Evolutionary conservation across 2,329 filamentous ascomycete genomes (phyloP).

Genomic region (Pseudogymnoascus sp.): DNA sequence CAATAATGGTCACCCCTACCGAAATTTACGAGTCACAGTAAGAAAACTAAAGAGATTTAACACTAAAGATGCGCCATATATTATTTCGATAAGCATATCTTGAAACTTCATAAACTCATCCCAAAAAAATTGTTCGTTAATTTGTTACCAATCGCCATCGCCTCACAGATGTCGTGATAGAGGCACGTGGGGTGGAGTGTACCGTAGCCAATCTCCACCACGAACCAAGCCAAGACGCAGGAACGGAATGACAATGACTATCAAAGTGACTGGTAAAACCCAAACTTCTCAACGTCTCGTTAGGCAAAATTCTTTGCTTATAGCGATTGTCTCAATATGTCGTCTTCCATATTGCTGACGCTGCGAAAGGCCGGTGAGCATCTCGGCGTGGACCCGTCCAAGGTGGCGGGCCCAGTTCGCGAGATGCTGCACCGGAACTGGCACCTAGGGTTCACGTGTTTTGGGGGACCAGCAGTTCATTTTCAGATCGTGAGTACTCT

Average conservation of each 20-base stretch:
- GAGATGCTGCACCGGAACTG: constrained; percentile 34
- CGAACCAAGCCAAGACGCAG: neutral
- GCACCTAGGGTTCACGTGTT: constrained; percentile 58
- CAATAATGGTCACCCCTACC: neutral
- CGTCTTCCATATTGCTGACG: neutral
- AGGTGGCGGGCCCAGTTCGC: neutral
- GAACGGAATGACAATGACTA: neutral
- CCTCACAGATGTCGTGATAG: neutral
- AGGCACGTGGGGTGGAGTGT: neutral
- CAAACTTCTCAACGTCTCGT: neutral
- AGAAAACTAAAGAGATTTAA: neutral
- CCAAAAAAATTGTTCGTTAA: neutral
- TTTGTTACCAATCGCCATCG: neutral
- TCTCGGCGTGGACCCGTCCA: neutral
- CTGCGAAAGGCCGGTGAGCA: neutral
- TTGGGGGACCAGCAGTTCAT: constrained; percentile 62
- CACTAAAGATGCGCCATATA: neutral
- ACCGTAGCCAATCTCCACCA: neutral
- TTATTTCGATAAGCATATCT: neutral
- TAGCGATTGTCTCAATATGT: neutral
- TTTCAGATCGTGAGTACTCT: constrained; percentile 48
- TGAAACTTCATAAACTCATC: neutral
- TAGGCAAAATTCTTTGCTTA: neutral
- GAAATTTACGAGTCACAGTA: neutral
- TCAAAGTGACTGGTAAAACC: neutral